phyloP scores from a whole-genome alignment of 2,329 filamentous ascomycete genomes.

The Phoma sp. region DNA sequence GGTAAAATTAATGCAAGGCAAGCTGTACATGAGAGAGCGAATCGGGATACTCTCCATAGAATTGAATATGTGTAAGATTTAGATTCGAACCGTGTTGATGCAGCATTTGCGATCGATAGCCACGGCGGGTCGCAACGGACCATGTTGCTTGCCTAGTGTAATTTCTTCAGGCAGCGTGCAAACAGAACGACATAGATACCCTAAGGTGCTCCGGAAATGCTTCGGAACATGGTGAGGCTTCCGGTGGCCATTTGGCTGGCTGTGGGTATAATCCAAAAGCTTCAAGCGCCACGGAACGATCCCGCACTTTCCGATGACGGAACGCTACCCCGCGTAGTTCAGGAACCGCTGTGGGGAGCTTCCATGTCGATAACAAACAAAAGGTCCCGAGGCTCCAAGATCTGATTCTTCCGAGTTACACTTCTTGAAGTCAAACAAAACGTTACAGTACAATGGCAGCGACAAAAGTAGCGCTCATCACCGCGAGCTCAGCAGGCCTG shows the following conservation, averaged over 20 bases:
- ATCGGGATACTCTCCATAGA: background rate
- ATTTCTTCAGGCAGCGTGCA: no score
- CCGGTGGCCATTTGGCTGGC: background rate
- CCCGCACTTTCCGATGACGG: conserved; percentile 17
- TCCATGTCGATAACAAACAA: background rate
- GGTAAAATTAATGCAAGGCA: background rate
- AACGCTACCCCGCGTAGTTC: conserved; percentile 17
- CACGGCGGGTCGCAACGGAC: no score
- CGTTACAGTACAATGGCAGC: conserved; percentile 36
- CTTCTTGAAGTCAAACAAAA: background rate
- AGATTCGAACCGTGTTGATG: background rate
- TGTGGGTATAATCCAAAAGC: background rate
- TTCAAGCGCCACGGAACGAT: conserved; percentile 6
- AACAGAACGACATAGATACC: no score
- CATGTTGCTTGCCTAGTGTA: no score
- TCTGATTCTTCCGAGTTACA: background rate
- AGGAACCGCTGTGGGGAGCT: background rate
- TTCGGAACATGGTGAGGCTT: background rate
- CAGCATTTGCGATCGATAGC: no score
- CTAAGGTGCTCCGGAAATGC: background rate
- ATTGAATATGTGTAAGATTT: background rate
- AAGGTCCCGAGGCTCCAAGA: background rate
- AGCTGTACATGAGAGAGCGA: conserved; percentile 4
- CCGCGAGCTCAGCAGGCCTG: conserved; percentile 56
- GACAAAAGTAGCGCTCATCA: conserved; percentile 56